These are phyloP conservation scores for Imleria badia DNA, from an alignment of 768 basidiomycete species.

Conservation along the genomic window DNA sequence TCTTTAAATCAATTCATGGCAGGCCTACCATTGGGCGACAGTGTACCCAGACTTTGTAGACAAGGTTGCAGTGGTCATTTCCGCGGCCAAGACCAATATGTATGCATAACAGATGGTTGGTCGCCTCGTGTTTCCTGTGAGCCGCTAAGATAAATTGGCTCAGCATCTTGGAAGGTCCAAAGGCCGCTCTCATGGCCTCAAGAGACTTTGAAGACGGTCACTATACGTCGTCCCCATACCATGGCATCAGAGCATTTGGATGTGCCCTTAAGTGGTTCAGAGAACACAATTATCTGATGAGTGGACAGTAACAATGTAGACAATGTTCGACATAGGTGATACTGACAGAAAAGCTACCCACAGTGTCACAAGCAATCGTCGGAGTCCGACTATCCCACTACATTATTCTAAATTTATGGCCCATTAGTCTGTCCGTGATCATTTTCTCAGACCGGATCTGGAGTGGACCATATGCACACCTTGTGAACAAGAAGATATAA, in stretches of 20 bases:
- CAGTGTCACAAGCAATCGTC: too few relatives aligned
- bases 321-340: too few relatives aligned
- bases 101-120: conserved; percentile 53
- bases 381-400: too few relatives aligned
- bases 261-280: conserved; percentile 56
- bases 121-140: not conserved
- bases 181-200: conserved; percentile 49
- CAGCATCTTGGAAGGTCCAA: conserved; percentile 59
- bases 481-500: conserved; percentile 2
- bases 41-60: conserved; percentile 55
- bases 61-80: conserved; percentile 43
- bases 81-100: conserved; percentile 54
- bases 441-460: not conserved
- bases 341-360: too few relatives aligned
- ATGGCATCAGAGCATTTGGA: conserved; percentile 55
- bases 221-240: conserved; percentile 45
- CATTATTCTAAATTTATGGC: too few relatives aligned
- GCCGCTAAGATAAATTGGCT: not conserved
- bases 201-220: conserved; percentile 53
- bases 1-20: not conserved
- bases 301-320: too few relatives aligned
- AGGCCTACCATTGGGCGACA: conserved; percentile 58
- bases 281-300: conserved; percentile 41
- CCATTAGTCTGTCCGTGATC: too few relatives aligned
- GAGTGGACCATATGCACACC: not conserved